Evolutionary conservation across 805 yeast genomes (phyloP).

Genomic region (Cyberlindnera euphorbiiphila): DNA sequence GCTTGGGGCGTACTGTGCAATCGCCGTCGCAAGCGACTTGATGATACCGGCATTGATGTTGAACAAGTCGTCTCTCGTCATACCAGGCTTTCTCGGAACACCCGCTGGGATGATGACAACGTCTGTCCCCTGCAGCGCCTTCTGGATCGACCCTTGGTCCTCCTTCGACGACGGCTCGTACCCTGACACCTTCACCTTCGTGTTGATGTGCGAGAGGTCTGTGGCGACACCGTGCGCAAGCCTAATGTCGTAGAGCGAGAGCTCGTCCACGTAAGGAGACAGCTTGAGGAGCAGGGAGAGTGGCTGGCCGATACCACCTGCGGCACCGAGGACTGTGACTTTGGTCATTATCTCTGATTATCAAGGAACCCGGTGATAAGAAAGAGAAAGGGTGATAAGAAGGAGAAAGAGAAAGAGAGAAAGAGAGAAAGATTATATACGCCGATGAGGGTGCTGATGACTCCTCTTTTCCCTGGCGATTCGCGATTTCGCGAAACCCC

Average conservation of each 20-base stretch:
- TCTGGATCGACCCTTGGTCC: conserved; percentile 44
- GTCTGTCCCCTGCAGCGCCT: conserved; percentile 43
- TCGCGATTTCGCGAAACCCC: too few species aligned
- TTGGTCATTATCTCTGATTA: conserved; percentile 35
- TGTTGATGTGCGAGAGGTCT: conserved; percentile 79
- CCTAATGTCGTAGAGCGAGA: conserved; percentile 82
- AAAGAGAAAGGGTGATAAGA: not conserved
- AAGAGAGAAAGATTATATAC: too few species aligned
- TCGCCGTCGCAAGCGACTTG: conserved; percentile 65
- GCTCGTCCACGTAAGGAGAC: conserved; percentile 51
- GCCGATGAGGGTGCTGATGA: too few species aligned
- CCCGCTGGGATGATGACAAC: conserved; percentile 66
- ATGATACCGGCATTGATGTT: conserved; percentile 81
- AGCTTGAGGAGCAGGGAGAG: conserved; percentile 76
- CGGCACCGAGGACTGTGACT: conserved; percentile 87
- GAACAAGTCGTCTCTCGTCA: conserved; percentile 89
- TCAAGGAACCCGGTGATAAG: not conserved
- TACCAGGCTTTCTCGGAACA: conserved; percentile 90
- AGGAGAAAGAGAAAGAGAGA: too few species aligned
- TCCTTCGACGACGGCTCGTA: conserved; percentile 46
- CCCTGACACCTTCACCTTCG: conserved; percentile 57
- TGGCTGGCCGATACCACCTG: conserved; percentile 95
- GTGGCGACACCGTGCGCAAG: conserved; percentile 84
- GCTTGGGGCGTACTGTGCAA: conserved; percentile 66
- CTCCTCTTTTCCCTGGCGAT: too few species aligned